Conservation (phyloP, 2,329 filamentous ascomycete genomes). For the Elsinoe necatrix region DNA sequence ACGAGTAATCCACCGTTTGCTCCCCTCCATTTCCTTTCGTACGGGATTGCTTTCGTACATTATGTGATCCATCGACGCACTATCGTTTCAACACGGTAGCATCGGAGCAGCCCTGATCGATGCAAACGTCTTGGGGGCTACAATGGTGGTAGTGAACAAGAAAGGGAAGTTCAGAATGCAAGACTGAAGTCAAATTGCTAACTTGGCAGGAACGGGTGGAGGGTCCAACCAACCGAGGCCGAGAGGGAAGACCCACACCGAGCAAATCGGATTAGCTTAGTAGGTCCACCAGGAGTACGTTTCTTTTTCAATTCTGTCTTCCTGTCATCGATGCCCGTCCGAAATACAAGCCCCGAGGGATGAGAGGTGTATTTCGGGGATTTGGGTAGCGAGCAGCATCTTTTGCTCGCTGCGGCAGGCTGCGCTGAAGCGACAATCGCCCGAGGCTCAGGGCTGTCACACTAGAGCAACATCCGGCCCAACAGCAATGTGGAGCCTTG, state of each 20-base stretch:
- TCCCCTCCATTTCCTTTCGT: not conserved
- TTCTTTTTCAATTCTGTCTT: not conserved
- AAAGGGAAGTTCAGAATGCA: not conserved
- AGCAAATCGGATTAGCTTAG: not conserved
- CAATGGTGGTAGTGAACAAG: not conserved
- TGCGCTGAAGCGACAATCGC: too few species aligned
- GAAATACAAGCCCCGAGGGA: too few species aligned
- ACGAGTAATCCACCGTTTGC: conserved; percentile 1
- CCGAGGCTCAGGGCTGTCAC: too few species aligned
- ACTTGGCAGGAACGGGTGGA: not conserved
- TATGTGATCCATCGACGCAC: not conserved
- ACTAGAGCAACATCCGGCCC: too few species aligned
- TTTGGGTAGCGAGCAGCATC: too few species aligned
- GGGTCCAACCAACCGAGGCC: not conserved
- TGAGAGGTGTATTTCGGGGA: too few species aligned
- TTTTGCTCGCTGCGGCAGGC: too few species aligned
- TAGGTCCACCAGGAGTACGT: not conserved
- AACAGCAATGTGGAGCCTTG: too few species aligned
- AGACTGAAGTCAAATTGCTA: not conserved
- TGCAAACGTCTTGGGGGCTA: not conserved
- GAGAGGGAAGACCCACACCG: not conserved
- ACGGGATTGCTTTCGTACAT: not conserved
- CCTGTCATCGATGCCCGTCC: not conserved
- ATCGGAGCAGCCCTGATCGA: not conserved
- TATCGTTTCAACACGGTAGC: not conserved